Conservation (phyloP, 2,329 filamentous ascomycete species). For the Colletotrichum musicola region DNA sequence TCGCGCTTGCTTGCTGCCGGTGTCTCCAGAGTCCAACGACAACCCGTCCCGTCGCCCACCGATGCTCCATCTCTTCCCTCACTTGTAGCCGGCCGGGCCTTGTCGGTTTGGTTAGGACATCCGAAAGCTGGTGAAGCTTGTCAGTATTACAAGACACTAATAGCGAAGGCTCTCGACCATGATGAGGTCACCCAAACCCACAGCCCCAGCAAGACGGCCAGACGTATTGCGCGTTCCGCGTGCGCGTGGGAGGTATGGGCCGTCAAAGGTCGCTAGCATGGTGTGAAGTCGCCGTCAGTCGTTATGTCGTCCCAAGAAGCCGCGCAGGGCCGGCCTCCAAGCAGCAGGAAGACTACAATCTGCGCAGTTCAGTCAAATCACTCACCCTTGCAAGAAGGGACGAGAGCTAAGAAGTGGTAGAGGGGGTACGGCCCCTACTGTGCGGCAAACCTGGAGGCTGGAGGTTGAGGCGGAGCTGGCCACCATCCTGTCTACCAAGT, state of each 20-base stretch:
- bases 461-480: conserved; percentile 19
- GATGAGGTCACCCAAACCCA: conserved; percentile 27
- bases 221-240: background rate
- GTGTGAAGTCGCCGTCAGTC: conserved; percentile 1
- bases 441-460: background rate
- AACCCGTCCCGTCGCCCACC: background rate
- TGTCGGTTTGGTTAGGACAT: conserved; percentile 7
- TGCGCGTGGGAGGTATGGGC: background rate
- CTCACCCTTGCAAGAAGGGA: conserved; percentile 10
- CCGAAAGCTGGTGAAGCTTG: conserved; percentile 17
- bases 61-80: conserved; percentile 9
- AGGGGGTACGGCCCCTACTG: conserved; percentile 5
- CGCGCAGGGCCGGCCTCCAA: background rate
- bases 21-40: no score
- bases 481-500: background rate
- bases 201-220: conserved; percentile 20
- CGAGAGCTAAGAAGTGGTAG: conserved; percentile 10
- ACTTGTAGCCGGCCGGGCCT: conserved; percentile 3
- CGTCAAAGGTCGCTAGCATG: conserved; percentile 7
- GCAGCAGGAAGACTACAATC: background rate
- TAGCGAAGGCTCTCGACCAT: conserved; percentile 7
- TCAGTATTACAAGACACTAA: conserved; percentile 8
- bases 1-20: background rate
- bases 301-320: conserved; percentile 11
- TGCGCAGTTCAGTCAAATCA: conserved; percentile 13